These are phyloP conservation scores for Beta corolliflora DNA, from an alignment of 179 eudicot genomes.

Conservation along the genomic window DNA sequence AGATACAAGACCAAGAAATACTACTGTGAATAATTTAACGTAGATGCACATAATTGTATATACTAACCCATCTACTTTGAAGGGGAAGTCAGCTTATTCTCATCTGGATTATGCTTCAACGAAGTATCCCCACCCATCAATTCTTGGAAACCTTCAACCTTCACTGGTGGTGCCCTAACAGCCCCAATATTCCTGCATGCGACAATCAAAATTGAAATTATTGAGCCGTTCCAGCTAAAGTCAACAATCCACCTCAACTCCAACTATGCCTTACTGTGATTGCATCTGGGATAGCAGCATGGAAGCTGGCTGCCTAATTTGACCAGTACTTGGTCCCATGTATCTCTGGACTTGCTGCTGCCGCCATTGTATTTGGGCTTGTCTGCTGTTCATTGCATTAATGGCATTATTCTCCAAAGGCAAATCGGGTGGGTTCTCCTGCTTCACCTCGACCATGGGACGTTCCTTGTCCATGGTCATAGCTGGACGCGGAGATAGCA, in stretches of 20 bases:
- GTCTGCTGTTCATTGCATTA: constrained; percentile 48
- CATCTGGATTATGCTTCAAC: constrained; percentile 74
- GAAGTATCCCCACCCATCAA: constrained; percentile 95
- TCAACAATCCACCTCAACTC: neutral
- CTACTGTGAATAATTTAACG: neutral
- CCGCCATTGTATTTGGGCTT: constrained; percentile 55
- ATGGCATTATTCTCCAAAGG: constrained; percentile 62
- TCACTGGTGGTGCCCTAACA: constrained; percentile 91
- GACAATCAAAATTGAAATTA: neutral
- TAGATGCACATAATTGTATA: constrained; percentile 2
- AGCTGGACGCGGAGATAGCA: constrained; percentile 59
- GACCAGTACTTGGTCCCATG: constrained; percentile 52
- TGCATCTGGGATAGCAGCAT: constrained; percentile 70
- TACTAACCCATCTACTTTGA: constrained; percentile 50
- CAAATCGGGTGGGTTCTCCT: constrained; percentile 74
- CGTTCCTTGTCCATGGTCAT: constrained; percentile 71
- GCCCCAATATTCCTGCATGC: constrained; percentile 63
- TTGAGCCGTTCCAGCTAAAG: neutral
- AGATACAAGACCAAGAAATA: neutral
- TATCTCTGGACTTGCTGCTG: constrained; percentile 66
- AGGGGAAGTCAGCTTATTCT: constrained; percentile 73
- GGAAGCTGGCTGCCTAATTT: constrained; percentile 65
- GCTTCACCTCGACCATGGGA: constrained; percentile 83
- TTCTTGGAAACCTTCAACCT: constrained; percentile 95
- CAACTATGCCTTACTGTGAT: constrained; percentile 56